Evolutionary conservation across 495 filamentous ascomycete genomes (phyloP), one percentile per base, ranked within the genome.

Genomic region (Usnea hakonensis): DNA sequence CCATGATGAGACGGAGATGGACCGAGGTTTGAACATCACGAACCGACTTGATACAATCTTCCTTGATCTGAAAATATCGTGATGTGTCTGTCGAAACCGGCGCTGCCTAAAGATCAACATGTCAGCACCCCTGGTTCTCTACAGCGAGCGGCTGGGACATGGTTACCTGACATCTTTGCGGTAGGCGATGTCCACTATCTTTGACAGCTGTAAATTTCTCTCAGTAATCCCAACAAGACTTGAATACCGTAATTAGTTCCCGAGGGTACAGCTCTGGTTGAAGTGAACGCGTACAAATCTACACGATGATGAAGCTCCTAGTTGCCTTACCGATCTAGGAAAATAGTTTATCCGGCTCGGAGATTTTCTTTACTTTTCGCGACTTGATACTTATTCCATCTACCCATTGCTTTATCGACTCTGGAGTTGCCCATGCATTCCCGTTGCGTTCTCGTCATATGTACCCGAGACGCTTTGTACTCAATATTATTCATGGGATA

Each of bases 1-100:
- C 16, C 9, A 5, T 8, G 2, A 17, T 14, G 35, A n/a, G 9
- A 26, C n/a, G 33, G 2, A 50, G n/a, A 26, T 30, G 11, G 11
- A 11, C 14, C 26, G 19, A 43, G 21, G 0, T 3, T 36, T 38
- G 7, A 16, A 26, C 16, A 60, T 17, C 62, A 88, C 92, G 69
- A 82, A 98, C 95, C 94, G 73, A 98, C 94, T 96, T 98, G 94
- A 77, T 97, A 98, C 75, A 98, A 79, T 76, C 94, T 84, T 71
- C 94, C 94, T 74, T 96, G 90, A 75, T 98, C 94, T 44, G 95
- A 97, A 83, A 98, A 98, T 85, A 98, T 97, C 70, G 94, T 98
- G 69, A 98, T 97, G 75, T 98, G 94, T 81, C 94, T 84, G 76
- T 98, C 94, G 79, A 92, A 97, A 65, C 90, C 91, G 72, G 93